Evolutionary conservation across 1,284 basidiomycete genomes (phyloP), one percentile per base, ranked within the genome.

Genomic region (Cutaneotrichosporon spelunceum): DNA sequence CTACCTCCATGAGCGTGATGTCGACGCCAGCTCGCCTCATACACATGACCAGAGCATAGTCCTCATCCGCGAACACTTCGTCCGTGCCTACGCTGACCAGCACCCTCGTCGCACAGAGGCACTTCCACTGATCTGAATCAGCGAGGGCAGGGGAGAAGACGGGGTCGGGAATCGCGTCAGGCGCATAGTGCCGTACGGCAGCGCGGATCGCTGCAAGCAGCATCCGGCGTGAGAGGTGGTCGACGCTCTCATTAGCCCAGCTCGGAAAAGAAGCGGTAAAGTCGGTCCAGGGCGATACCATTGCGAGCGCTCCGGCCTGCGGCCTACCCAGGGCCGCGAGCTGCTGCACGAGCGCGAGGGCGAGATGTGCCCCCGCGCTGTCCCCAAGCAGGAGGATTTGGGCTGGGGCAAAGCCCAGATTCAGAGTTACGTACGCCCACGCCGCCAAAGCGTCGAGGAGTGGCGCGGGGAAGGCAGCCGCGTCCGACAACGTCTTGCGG

Each of bases 241-340:
- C 65, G 45, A 59, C 48, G 11, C 1, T 16, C 29, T 47, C 58
- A 47, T 34, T 33, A 7, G 23, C 1, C 47, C 57, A 61, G 16
- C 57, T 60, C 13, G 67, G 57, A 26, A 68, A 62, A 3, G 69
- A 66, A 34, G 61, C 50, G 10, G 65, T 66, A 10, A 86, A 69
- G 70, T 88, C 86, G 2, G 72, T 70, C 84, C 84, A 85, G 0
- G 85, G 85, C 0, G 85, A 86, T 39, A 82, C 74, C 7, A 84
- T 79, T 21, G 86, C 71, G 11, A 87, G 75, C 4, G 76, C 79
- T 21, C 82, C 81, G 5, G 86, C 84, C 34, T 81, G 77, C 0
- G 57, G 39, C 29, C 24, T 10, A 45, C 49, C 53, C 5, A 63
- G 53, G 33, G 56, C 57, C 6, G 56, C 44, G 2, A 66, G 57